phyloP scores from a whole-genome alignment of 192 early-diverging fungal genomes.

The Backusella macrospora region DNA sequence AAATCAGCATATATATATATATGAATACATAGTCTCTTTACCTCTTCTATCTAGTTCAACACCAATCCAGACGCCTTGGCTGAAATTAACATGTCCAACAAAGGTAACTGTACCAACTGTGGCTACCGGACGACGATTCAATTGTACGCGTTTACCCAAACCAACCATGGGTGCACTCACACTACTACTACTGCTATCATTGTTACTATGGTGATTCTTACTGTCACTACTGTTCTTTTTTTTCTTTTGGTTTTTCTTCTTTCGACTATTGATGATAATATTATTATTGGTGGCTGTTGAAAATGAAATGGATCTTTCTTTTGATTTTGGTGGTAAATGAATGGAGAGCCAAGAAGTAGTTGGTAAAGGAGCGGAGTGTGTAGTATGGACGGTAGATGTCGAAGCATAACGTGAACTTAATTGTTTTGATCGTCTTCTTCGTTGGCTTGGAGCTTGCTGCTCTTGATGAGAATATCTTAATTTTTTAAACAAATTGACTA shows the following conservation, averaged over 20 bases:
- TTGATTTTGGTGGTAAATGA: constrained; percentile 6
- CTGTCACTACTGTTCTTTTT: neutral
- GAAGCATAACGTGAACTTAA: constrained; percentile 10
- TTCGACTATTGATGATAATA: neutral
- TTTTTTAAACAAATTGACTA: neutral
- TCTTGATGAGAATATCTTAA: neutral
- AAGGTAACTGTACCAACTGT: constrained; percentile 69
- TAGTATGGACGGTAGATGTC: constrained; percentile 9
- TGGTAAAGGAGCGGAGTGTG: neutral
- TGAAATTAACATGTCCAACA: constrained; percentile 78
- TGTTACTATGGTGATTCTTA: too few relatives aligned
- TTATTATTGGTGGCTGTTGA: constrained; percentile 1
- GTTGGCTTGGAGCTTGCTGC: too few relatives aligned
- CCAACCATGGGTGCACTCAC: constrained; percentile 1
- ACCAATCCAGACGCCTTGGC: constrained; percentile 84
- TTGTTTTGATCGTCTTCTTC: neutral
- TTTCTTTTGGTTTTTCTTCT: neutral
- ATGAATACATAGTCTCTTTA: neutral
- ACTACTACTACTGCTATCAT: neutral
- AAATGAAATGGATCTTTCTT: constrained; percentile 4
- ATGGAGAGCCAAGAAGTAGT: neutral
- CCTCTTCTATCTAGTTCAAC: constrained; percentile 72
- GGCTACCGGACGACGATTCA: constrained; percentile 18
- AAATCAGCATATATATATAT: neutral
- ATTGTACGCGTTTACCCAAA: constrained; percentile 20